Conservation (phyloP, 2,329 filamentous ascomycete species). For the Trichoderma simmonsii region DNA sequence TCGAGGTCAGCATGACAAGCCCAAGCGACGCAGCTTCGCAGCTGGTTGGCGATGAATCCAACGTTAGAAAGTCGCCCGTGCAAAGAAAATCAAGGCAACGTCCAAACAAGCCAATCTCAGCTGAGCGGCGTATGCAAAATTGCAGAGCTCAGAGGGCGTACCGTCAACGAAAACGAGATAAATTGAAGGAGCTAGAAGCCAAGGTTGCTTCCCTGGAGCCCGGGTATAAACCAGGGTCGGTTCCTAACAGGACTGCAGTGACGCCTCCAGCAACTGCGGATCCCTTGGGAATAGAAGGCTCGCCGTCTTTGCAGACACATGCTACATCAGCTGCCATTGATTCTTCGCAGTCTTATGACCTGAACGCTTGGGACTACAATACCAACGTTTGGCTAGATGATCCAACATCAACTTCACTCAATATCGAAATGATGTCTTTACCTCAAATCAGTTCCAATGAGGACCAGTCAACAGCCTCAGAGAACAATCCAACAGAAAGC, state of each 20-base stretch:
- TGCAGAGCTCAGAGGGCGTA: conserved; percentile 1
- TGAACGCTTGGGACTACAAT: neutral
- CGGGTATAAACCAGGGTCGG: neutral
- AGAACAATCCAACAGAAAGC: neutral
- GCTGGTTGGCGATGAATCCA: neutral
- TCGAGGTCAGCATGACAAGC: neutral
- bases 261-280: neutral
- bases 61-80: neutral
- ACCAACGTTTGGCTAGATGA: neutral
- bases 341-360: neutral
- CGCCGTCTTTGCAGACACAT: neutral
- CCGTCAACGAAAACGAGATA: neutral
- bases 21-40: neutral
- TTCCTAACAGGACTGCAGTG: neutral
- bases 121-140: neutral
- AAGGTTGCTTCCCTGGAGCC: neutral
- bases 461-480: neutral
- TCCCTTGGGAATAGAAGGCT: too few relatives aligned
- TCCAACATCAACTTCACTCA: neutral
- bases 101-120: neutral
- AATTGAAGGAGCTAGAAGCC: neutral
- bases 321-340: neutral
- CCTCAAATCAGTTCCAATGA: neutral
- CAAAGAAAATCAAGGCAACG: neutral
- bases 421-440: neutral